Percentiles rank a stretch among this genome's conserved stretches.
phyloP scores from a whole-genome alignment of 495 filamentous ascomycete species.

The Amphirosellinia nigrospora region DNA sequence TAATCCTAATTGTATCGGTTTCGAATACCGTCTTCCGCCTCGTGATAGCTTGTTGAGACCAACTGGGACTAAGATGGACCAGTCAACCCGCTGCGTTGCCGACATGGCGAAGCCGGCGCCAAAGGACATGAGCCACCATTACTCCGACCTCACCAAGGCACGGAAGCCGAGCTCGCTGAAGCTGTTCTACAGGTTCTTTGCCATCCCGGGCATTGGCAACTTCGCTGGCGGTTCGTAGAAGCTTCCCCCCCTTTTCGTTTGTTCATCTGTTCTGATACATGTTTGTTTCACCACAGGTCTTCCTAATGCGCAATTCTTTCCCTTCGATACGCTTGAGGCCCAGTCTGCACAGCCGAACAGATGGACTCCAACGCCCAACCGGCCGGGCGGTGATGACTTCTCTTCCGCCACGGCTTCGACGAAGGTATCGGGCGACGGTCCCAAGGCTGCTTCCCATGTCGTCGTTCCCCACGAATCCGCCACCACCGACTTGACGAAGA shows the following conservation, averaged over 20 bases:
- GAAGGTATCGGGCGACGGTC: constrained; percentile 3
- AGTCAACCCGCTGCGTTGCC: constrained; percentile 22
- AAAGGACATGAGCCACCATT: constrained; percentile 80
- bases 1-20: background rate
- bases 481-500: constrained; percentile 59
- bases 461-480: constrained; percentile 71
- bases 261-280: background rate
- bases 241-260: constrained; percentile 15
- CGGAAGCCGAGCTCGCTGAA: constrained; percentile 72
- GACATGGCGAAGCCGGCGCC: constrained; percentile 53
- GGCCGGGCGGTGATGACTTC: constrained; percentile 48
- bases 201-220: constrained; percentile 80
- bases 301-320: constrained; percentile 81
- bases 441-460: constrained; percentile 55
- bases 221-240: constrained; percentile 77
- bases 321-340: constrained; percentile 90
- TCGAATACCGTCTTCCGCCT: background rate
- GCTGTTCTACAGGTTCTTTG: constrained; percentile 82
- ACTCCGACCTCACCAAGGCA: constrained; percentile 68
- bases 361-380: constrained; percentile 70
- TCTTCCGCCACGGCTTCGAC: constrained; percentile 6
- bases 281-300: constrained; percentile 59
- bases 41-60: background rate
- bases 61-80: constrained; percentile 28
- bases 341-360: constrained; percentile 73